Percentiles rank a stretch among this genome's conserved stretches.
These are phyloP conservation scores for Podospora appendiculata DNA, from an alignment of 495 filamentous ascomycete genomes.

Conservation along the genomic window DNA sequence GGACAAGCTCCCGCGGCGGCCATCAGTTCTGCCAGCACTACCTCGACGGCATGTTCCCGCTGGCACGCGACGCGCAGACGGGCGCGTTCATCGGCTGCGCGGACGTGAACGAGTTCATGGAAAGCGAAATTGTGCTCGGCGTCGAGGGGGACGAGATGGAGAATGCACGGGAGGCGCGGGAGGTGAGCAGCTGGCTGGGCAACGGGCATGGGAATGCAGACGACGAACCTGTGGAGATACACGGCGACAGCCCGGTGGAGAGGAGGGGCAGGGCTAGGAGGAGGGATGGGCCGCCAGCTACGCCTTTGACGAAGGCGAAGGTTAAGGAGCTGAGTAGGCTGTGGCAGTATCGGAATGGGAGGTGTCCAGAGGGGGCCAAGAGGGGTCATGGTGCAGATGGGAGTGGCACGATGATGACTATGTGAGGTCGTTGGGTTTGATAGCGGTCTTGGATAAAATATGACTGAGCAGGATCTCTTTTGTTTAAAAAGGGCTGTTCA, in stretches of 20 bases:
- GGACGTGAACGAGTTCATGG: conserved; percentile 48
- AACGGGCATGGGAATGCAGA: conserved; percentile 8
- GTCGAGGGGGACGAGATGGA: conserved; percentile 29
- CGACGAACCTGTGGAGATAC: conserved; percentile 22
- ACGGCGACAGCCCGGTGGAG: conserved; percentile 17
- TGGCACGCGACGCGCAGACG: conserved; percentile 23
- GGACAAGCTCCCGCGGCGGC: conserved; percentile 48
- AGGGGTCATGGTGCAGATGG: conserved; percentile 11
- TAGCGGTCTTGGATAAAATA: too few relatives aligned
- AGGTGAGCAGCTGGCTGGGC: conserved; percentile 22
- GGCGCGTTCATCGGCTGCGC: conserved; percentile 24
- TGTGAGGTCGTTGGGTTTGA: conserved; percentile 1
- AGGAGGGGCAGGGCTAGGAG: conserved; percentile 5
- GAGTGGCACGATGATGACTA: conserved; percentile 11
- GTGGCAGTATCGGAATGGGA: conserved; percentile 67
- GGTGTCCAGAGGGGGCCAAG: conserved; percentile 37
- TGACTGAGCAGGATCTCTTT: too few relatives aligned
- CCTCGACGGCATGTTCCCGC: conserved; percentile 69
- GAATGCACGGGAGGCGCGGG: conserved; percentile 29
- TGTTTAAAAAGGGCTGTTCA: too few relatives aligned
- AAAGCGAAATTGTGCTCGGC: conserved; percentile 39
- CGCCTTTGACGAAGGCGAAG: conserved; percentile 21
- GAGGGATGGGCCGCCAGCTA: neutral
- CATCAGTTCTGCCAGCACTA: conserved; percentile 81
- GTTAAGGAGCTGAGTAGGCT: conserved; percentile 66